These are phyloP conservation scores for Drechslerella dactyloides DNA, from an alignment of 2,329 filamentous ascomycete species.

Conservation along the genomic window DNA sequence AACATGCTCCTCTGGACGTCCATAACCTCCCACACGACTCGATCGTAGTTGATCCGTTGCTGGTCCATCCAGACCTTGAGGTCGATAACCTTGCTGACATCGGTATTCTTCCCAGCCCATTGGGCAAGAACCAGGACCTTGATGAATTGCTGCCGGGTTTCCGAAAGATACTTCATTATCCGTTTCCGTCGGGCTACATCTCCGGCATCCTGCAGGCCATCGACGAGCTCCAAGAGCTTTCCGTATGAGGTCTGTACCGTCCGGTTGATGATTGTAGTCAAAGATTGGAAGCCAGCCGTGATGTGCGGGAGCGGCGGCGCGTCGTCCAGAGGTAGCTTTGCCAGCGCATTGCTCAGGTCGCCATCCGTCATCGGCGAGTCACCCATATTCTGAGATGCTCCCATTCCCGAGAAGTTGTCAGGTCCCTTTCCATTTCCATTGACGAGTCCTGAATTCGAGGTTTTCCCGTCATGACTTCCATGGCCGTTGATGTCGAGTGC, in stretches of 20 bases:
- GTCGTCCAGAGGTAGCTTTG: constrained; percentile 29
- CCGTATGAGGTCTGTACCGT: constrained; percentile 84
- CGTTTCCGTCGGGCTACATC: constrained; percentile 77
- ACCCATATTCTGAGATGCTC: constrained; percentile 33
- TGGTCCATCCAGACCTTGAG: constrained; percentile 75
- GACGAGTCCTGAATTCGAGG: constrained; percentile 40
- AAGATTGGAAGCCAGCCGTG: constrained; percentile 74
- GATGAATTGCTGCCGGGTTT: constrained; percentile 84
- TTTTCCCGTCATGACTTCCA: constrained; percentile 47
- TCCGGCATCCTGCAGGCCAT: constrained; percentile 50
- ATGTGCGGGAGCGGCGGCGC: constrained; percentile 65
- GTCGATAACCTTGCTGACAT: constrained; percentile 87
- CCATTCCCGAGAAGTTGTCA: constrained; percentile 39
- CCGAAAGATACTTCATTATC: constrained; percentile 78
- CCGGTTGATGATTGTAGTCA: constrained; percentile 76
- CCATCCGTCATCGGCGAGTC: constrained; percentile 47
- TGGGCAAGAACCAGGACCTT: constrained; percentile 89
- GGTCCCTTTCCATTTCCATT: constrained; percentile 47
- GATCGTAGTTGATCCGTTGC: constrained; percentile 68
- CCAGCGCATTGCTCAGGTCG: constrained; percentile 28
- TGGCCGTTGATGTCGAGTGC: constrained; percentile 51
- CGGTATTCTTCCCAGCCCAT: constrained; percentile 80
- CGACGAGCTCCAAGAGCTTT: constrained; percentile 67
- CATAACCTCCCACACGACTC: constrained; percentile 69
- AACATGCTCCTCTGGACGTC: constrained; percentile 76